Conservation (phyloP, 495 filamentous ascomycete genomes). For the Jackrogersella multiformis region DNA sequence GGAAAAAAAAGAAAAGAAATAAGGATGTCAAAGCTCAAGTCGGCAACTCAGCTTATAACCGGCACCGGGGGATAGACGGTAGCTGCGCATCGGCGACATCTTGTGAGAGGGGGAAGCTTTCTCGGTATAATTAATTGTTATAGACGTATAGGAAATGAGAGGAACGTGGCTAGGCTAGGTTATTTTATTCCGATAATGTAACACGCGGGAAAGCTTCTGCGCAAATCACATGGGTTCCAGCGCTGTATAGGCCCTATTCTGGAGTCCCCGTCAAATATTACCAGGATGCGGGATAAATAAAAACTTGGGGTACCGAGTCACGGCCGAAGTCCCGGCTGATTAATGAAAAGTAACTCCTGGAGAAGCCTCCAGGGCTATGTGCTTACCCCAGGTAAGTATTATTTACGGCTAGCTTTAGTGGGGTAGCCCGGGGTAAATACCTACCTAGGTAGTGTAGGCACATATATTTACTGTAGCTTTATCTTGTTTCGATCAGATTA, state of each 20-base stretch:
- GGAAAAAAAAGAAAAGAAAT: no score
- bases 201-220: not conserved
- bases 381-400: no score
- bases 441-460: no score
- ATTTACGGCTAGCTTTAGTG: slow-evolving; percentile 12
- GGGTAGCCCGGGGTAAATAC: slow-evolving; percentile 43
- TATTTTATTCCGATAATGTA: slow-evolving; percentile 17
- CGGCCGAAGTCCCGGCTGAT: slow-evolving; percentile 32
- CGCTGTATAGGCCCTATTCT: slow-evolving; percentile 17
- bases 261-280: slow-evolving; percentile 29
- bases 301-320: slow-evolving; percentile 34
- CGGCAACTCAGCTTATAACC: not conserved
- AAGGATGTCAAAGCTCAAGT: slow-evolving; percentile 1
- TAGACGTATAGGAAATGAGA: not conserved
- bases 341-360: slow-evolving; percentile 21
- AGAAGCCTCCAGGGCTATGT: no score
- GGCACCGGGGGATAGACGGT: slow-evolving; percentile 4
- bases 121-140: slow-evolving; percentile 29
- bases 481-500: not conserved
- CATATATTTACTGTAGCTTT: not conserved
- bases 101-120: not conserved
- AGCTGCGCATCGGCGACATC: slow-evolving; percentile 4
- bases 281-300: slow-evolving; percentile 41
- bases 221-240: slow-evolving; percentile 14
- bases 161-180: slow-evolving; percentile 6